phyloP scores from a whole-genome alignment of 1,284 basidiomycete species.

The Chalciporus sp. region DNA sequence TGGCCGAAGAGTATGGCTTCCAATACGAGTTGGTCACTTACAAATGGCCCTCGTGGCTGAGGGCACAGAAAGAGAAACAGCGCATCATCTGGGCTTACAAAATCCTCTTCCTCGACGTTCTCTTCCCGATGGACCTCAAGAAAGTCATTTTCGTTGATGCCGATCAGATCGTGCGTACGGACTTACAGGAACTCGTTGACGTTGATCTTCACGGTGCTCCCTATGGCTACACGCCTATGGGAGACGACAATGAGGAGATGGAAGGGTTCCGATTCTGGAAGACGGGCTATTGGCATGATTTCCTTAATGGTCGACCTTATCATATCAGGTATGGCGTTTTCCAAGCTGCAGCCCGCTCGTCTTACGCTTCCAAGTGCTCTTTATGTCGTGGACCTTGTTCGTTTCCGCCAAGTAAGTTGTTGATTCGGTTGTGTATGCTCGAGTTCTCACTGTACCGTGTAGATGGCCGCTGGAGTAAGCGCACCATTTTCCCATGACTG shows the following conservation, averaged over 20 bases:
- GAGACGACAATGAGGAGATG: slow-evolving; percentile 92
- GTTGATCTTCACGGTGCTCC: slow-evolving; percentile 89
- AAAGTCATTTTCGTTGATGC: slow-evolving; percentile 99
- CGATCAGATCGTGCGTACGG: slow-evolving; percentile 95
- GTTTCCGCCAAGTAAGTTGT: slow-evolving; percentile 78
- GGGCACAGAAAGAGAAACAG: slow-evolving; percentile 96
- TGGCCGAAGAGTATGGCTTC: slow-evolving; percentile 90
- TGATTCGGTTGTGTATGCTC: not conserved
- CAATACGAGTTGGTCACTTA: slow-evolving; percentile 97
- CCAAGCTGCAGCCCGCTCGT: not conserved
- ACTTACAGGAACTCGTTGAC: slow-evolving; percentile 90
- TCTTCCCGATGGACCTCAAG: slow-evolving; percentile 97
- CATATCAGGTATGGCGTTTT: slow-evolving; percentile 76
- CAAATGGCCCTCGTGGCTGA: slow-evolving; percentile 98
- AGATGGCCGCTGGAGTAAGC: slow-evolving; percentile 81
- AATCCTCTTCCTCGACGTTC: slow-evolving; percentile 96
- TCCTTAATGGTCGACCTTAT: slow-evolving; percentile 80
- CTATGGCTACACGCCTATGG: slow-evolving; percentile 97
- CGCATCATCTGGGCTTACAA: slow-evolving; percentile 99
- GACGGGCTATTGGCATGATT: slow-evolving; percentile 91
- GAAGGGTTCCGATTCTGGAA: slow-evolving; percentile 99
- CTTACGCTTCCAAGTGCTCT: slow-evolving; percentile 64
- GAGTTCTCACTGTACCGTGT: slow-evolving; percentile 15
- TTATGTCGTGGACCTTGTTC: slow-evolving; percentile 95
- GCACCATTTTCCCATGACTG: not conserved